Conservation (phyloP, 78 protist species). For the Protostelium mycophagum region DNA sequence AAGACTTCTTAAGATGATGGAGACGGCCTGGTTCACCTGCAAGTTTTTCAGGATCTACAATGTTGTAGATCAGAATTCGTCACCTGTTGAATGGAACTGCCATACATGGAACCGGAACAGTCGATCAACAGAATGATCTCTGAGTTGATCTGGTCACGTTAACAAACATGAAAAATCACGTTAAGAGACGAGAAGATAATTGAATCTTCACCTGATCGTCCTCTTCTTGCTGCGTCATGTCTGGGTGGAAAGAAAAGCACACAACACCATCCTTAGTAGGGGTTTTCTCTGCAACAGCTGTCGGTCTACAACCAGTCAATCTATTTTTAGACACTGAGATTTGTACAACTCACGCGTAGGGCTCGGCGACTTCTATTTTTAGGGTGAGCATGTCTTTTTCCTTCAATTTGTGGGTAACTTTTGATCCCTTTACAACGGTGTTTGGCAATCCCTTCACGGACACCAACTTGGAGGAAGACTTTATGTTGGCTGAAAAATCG, state of each 20-base stretch:
- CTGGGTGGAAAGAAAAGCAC: background rate
- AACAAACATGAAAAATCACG: background rate
- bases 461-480: too few species aligned
- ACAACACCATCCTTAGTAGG: background rate
- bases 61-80: background rate
- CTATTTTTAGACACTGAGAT: background rate
- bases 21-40: background rate
- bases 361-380: background rate
- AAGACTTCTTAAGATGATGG: conserved; percentile 26
- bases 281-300: background rate
- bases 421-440: too few species aligned
- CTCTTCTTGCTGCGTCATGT: background rate
- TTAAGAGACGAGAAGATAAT: background rate
- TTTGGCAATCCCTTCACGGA: too few species aligned
- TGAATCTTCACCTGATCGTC: background rate
- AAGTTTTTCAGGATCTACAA: background rate
- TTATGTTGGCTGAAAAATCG: background rate
- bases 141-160: background rate
- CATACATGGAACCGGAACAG: conserved; percentile 49
- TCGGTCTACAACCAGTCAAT: background rate
- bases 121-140: conserved; percentile 41
- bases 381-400: background rate
- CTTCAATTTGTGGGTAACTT: background rate
- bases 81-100: conserved; percentile 14
- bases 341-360: background rate